Evolutionary conservation across 768 basidiomycete genomes (phyloP), one percentile per base, ranked within the genome.

Genomic region (Leccinum aurantiacum): DNA sequence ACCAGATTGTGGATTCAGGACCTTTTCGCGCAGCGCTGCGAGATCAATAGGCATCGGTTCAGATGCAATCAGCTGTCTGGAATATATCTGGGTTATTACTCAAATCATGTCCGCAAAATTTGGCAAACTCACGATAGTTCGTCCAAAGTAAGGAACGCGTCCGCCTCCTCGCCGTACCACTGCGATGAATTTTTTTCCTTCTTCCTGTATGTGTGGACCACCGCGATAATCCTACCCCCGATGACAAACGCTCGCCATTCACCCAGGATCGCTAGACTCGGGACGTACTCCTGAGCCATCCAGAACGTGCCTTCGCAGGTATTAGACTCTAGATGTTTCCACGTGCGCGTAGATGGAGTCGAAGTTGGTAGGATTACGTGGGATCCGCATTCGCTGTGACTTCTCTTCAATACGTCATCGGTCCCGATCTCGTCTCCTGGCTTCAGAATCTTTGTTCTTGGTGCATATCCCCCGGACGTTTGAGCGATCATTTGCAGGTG

Each of bases 211-310:
- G 51, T 50, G 31, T 61, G 63, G 13, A 64, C 38, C 1, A 57
- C 41, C 0, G 22, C 2, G 1, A 59, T 14, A 0, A 64, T 58
- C 6, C 11, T 22, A 0, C 60, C 54, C 0, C 54, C 47, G 2
- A 61, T n/a, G 0, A 64, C 22, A 3, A 63, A 54, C 0, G 46
- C 54, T 47, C 57, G 56, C 60, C 57, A 61, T 7, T 63, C 57
- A 0, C 57, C 57, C 0, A 58, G 15, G 2, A 11, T 0, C 0
- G 7, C 25, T 4, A 61, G 10, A 22, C 57, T 61, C 0, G 2
- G 10, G 0, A 63, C 47, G 14, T 63, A 61, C 5, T 58, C 62
- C 35, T 60, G 59, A 0, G 56, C 25, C 52, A 60, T 50, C 62
- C 56, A 63, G 9, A 63, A 54, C 13, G 29, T 31, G 7, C 27